Conservation (phyloP, 179 eudicot species). For the Patellifolia procumbens region DNA sequence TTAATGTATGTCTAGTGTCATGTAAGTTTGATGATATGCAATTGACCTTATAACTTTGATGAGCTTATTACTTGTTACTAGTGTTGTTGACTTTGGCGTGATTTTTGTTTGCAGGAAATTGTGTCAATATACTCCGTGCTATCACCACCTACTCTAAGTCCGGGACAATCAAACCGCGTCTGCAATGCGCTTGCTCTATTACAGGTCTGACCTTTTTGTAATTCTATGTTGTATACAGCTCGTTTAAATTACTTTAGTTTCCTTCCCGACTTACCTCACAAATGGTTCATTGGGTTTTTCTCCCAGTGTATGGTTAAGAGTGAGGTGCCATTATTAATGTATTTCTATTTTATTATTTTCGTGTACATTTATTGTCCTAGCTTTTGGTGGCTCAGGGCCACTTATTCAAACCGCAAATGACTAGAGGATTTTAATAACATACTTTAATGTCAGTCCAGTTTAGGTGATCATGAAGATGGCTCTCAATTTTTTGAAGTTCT, state of each 20-base stretch:
- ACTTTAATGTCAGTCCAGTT: neutral
- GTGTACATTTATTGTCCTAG: neutral
- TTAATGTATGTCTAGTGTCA: neutral
- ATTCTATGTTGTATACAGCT: neutral
- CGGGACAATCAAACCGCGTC: slow-evolving; percentile 88
- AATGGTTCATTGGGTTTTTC: neutral
- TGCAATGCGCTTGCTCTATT: slow-evolving; percentile 97
- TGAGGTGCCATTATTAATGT: neutral
- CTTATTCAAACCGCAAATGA: neutral
- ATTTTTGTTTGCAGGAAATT: slow-evolving; percentile 67
- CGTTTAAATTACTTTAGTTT: neutral
- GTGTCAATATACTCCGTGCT: slow-evolving; percentile 85
- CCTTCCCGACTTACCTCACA: neutral
- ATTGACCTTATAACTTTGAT: neutral
- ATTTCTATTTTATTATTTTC: neutral
- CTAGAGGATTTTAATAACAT: neutral
- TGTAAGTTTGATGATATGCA: neutral
- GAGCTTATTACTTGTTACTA: no score
- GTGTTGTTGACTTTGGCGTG: slow-evolving; percentile 4
- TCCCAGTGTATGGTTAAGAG: neutral
- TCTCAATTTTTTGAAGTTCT: neutral
- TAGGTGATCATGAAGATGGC: neutral
- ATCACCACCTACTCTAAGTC: slow-evolving; percentile 86
- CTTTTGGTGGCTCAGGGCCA: neutral
- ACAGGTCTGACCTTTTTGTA: slow-evolving; percentile 52